These are phyloP conservation scores for Neoscytalidium dimidiatum DNA, from an alignment of 2,329 filamentous ascomycete species.

Conservation along the genomic window DNA sequence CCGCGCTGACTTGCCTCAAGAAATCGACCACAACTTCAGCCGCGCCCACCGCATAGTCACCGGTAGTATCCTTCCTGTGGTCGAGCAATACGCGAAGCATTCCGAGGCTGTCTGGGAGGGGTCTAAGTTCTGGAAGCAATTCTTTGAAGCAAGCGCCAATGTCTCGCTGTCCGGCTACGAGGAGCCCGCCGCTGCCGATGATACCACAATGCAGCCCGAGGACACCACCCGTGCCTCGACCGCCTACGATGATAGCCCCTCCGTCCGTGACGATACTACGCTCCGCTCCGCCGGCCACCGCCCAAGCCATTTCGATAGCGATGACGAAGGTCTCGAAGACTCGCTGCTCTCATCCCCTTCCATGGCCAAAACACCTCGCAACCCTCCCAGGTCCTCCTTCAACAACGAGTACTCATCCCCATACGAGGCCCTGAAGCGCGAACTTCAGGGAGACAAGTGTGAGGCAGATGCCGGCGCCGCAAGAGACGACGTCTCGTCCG, in stretches of 20 bases:
- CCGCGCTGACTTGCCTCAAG: constrained; percentile 49
- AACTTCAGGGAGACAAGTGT: constrained; percentile 53
- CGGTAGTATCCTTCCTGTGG: constrained; percentile 84
- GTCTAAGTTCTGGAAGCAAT: constrained; percentile 99
- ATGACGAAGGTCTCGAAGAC: constrained; percentile 47
- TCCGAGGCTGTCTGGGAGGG: constrained; percentile 95
- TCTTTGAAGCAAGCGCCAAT: constrained; percentile 97
- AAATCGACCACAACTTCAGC: constrained; percentile 98
- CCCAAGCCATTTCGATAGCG: constrained; percentile 30
- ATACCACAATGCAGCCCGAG: constrained; percentile 48
- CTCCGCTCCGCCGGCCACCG: constrained; percentile 40
- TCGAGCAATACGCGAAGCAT: constrained; percentile 93
- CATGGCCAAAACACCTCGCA: constrained; percentile 56
- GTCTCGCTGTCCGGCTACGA: constrained; percentile 95
- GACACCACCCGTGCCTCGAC: constrained; percentile 34
- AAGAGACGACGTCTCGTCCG: constrained; percentile 21
- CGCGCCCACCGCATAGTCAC: constrained; percentile 96
- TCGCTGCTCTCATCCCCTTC: constrained; percentile 66
- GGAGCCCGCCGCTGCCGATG: constrained; percentile 66
- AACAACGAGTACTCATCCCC: constrained; percentile 72
- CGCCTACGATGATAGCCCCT: constrained; percentile 37
- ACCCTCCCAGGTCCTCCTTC: constrained; percentile 41
- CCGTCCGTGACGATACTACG: constrained; percentile 39
- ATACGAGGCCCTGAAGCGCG: constrained; percentile 71
- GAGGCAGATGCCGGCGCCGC: constrained; percentile 37